Percentiles rank a stretch among this genome's conserved stretches.
Conservation (phyloP, 306 rosid genomes). For the Quercus alba region DNA sequence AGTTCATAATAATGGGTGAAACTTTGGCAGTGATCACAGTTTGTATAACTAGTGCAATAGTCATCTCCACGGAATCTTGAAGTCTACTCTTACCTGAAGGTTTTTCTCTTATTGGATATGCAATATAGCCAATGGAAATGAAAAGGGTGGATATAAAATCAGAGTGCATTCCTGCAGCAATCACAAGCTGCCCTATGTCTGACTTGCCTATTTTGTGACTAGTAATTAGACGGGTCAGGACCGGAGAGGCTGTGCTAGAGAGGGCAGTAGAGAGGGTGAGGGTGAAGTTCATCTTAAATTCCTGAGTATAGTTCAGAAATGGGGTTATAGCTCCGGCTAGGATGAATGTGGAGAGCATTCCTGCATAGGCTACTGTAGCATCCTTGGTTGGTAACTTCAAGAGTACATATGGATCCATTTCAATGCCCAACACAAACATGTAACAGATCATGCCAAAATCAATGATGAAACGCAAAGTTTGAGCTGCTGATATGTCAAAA, state of each 20-base stretch:
- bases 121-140: constrained; percentile 57
- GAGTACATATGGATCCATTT: constrained; percentile 75
- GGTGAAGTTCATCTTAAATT: constrained; percentile 31
- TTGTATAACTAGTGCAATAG: constrained; percentile 38
- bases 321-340: constrained; percentile 42
- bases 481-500: constrained; percentile 25
- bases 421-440: constrained; percentile 91
- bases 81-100: not conserved
- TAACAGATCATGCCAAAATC: constrained; percentile 88
- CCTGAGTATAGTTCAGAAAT: constrained; percentile 27
- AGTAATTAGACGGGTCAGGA: constrained; percentile 70
- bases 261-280: constrained; percentile 56
- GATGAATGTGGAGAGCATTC: constrained; percentile 56
- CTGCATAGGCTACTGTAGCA: constrained; percentile 70
- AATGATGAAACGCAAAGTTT: constrained; percentile 51
- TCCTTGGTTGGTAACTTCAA: constrained; percentile 54
- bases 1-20: constrained; percentile 68
- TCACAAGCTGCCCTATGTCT: constrained; percentile 83
- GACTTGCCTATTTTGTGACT: constrained; percentile 78
- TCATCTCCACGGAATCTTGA: constrained; percentile 22
- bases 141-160: constrained; percentile 65
- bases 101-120: constrained; percentile 31
- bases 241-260: constrained; percentile 82
- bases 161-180: constrained; percentile 81
- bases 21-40: constrained; percentile 45